Conservation (phyloP, 352 stramenopile species). For the Globisporangium paddicum region DNA sequence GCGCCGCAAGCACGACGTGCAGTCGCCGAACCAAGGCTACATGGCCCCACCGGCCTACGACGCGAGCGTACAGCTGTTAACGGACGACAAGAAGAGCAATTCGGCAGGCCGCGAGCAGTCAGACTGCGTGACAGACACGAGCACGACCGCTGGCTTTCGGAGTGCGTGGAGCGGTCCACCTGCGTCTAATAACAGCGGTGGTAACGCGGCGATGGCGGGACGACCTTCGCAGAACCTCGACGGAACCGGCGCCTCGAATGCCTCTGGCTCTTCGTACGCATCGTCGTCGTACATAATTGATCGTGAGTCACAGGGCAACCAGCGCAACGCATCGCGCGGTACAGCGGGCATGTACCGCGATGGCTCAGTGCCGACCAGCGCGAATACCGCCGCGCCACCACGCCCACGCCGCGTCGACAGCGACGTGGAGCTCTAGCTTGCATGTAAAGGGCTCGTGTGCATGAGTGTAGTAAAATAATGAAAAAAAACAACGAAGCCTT, state of each 20-base stretch:
- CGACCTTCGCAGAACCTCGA: constrained; percentile 13
- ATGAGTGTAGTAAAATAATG: neutral
- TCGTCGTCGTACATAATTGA: constrained; percentile 20
- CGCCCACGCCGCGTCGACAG: constrained; percentile 46
- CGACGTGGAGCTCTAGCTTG: constrained; percentile 53
- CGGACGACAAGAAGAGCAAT: constrained; percentile 15
- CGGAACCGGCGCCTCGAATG: constrained; percentile 14
- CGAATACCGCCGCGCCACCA: neutral
- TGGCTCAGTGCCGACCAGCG: constrained; percentile 17
- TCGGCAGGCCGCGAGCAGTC: constrained; percentile 15
- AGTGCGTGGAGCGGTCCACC: constrained; percentile 14
- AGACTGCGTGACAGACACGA: constrained; percentile 11
- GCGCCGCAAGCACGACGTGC: constrained; percentile 20
- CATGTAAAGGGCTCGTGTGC: neutral
- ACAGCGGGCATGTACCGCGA: constrained; percentile 13
- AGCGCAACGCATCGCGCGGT: constrained; percentile 29
- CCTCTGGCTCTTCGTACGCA: constrained; percentile 13
- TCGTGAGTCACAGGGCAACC: constrained; percentile 8
- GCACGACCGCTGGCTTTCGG: constrained; percentile 21
- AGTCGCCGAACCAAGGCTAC: constrained; percentile 20
- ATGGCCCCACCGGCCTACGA: constrained; percentile 49
- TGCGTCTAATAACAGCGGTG: neutral
- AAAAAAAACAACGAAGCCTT: too few species aligned
- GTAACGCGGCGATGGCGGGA: neutral
- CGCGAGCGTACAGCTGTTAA: constrained; percentile 27